Percentiles rank a stretch among this genome's conserved stretches.
These are phyloP conservation scores for Tuber microsphaerosporum DNA, from an alignment of 495 filamentous ascomycete species.

Conservation along the genomic window DNA sequence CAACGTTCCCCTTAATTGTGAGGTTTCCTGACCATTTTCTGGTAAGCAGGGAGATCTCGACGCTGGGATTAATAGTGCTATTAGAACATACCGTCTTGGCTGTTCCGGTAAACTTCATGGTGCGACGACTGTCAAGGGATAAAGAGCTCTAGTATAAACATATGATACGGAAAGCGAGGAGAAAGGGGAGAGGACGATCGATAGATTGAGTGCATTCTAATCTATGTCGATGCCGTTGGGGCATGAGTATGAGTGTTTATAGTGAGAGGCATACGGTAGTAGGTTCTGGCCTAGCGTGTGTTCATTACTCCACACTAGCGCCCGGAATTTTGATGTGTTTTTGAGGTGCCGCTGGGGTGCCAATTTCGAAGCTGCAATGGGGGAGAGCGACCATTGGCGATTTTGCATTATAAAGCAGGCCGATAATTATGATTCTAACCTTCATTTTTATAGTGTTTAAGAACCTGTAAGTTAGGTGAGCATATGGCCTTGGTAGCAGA, in stretches of 20 bases:
- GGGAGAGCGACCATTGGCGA: background rate
- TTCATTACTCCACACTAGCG: background rate
- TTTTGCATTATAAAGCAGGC: background rate
- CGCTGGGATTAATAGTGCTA: conserved; percentile 21
- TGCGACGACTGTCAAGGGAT: background rate
- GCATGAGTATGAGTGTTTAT: background rate
- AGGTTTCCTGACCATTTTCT: conserved; percentile 12
- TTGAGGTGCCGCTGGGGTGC: background rate
- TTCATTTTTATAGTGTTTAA: background rate
- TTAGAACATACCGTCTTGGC: conserved; percentile 14
- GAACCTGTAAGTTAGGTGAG: background rate
- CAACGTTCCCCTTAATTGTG: conserved; percentile 17
- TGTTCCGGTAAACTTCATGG: background rate
- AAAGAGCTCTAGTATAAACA: background rate
- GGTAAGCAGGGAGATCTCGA: conserved; percentile 23
- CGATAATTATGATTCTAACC: background rate
- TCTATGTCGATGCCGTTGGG: background rate
- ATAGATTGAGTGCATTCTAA: conserved; percentile 26
- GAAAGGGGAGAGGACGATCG: conserved; percentile 20
- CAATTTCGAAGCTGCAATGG: background rate
- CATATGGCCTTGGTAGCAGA: no score
- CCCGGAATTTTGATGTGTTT: background rate
- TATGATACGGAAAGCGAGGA: conserved; percentile 6
- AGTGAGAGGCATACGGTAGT: background rate
- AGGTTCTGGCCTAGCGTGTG: background rate